These are phyloP conservation scores for Gleditsia sinensis DNA, from an alignment of 306 rosid species.

Conservation along the genomic window DNA sequence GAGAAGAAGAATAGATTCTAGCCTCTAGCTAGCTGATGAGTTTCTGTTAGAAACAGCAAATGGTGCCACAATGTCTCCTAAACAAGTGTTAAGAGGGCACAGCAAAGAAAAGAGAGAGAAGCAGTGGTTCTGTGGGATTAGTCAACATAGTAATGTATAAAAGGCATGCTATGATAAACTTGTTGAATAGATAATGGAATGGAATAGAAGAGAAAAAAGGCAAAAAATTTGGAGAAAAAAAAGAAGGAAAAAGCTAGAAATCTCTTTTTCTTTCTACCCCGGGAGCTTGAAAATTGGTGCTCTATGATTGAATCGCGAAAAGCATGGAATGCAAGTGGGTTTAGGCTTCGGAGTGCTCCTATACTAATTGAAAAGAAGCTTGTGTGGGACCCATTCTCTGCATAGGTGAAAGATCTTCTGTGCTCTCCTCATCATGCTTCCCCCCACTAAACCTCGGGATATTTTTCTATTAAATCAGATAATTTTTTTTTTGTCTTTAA, in stretches of 20 bases:
- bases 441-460: constrained; percentile 70
- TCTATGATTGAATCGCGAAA: constrained; percentile 53
- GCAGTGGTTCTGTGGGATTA: constrained; percentile 70
- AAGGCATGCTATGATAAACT: constrained; percentile 63
- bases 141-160: constrained; percentile 86
- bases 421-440: constrained; percentile 60
- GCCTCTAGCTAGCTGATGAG: constrained; percentile 18
- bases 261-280: constrained; percentile 12
- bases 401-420: constrained; percentile 47
- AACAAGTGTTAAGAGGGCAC: constrained; percentile 36
- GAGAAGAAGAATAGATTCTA: constrained; percentile 8
- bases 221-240: not conserved
- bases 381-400: constrained; percentile 37
- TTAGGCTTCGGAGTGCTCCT: no score
- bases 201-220: not conserved
- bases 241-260: no score
- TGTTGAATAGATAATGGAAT: constrained; percentile 40
- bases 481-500: no score
- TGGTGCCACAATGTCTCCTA: constrained; percentile 45
- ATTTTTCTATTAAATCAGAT: no score
- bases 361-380: no score
- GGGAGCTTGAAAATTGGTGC: constrained; percentile 41
- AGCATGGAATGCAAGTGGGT: constrained; percentile 57
- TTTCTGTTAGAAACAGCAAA: constrained; percentile 40
- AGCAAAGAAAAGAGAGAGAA: constrained; percentile 37